phyloP scores from a whole-genome alignment of 805 yeast genomes.

The Citeromyces matritensis region DNA sequence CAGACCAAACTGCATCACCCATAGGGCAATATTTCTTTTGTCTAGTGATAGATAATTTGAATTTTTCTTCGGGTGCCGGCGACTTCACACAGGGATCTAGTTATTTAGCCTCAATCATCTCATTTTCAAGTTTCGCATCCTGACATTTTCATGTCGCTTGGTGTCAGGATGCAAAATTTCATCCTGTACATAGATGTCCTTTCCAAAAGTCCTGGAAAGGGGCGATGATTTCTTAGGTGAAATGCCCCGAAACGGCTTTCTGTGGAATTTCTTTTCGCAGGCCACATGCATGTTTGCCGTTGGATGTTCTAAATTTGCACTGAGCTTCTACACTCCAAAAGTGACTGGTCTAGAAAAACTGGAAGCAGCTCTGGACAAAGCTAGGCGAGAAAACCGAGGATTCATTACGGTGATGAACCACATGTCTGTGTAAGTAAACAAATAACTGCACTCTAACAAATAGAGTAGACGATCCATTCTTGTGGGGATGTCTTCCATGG shows the following conservation, averaged over 20 bases:
- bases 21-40: too few relatives aligned
- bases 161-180: too few relatives aligned
- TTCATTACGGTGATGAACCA: constrained; percentile 84
- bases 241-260: constrained; percentile 27
- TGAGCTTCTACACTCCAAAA: constrained; percentile 49
- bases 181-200: too few relatives aligned
- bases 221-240: constrained; percentile 59
- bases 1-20: too few relatives aligned
- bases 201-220: constrained; percentile 47
- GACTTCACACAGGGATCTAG: too few relatives aligned
- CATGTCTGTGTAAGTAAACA: constrained; percentile 50
- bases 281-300: constrained; percentile 56
- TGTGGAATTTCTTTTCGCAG: constrained; percentile 64
- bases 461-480: constrained; percentile 74
- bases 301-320: constrained; percentile 42
- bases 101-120: too few relatives aligned
- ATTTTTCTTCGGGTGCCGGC: too few relatives aligned
- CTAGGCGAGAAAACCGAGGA: constrained; percentile 57
- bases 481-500: constrained; percentile 80
- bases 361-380: constrained; percentile 45
- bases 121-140: too few relatives aligned
- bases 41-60: too few relatives aligned
- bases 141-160: too few relatives aligned
- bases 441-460: too few relatives aligned
- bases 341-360: constrained; percentile 49